Base-by-base conservation (phyloP, 148 eudicot genomes). In the Beta vulgaris region DNA sequence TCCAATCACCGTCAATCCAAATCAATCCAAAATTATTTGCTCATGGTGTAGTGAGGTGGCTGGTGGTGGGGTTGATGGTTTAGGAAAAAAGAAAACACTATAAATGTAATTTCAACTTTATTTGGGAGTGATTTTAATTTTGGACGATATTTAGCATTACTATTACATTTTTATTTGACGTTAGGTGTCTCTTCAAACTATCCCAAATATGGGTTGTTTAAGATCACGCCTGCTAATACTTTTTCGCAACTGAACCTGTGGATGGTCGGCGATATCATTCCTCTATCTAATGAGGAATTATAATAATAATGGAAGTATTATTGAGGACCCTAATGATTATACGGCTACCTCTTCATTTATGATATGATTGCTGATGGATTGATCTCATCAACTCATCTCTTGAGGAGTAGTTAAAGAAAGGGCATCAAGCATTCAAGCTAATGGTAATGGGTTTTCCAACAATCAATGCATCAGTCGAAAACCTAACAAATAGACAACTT, bases 291-390 rank as follows among this genome's bases (percentile, higher is more conserved):
- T 43, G 18, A 65, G 46, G 19, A 67, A 72, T 44, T 34, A 35
- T 54, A 51, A 54, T 42, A 72, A n/a, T 44, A 44, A 73, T 39
- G 40, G n/a, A n/a, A 19, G 57, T 51, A n/a, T n/a, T n/a, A n/a
- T 29, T 61, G 69, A 77, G 74, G 76, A 23, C 44, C 29, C 81
- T 53, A 79, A 79, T 79, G 68, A 79, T 79, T 79, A 73, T 73
- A 34, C 67, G 77, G 76, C 76, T 66, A 43, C 73, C 32, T 54
- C 26, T 32, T 62, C 40, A 21, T 62, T 63, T 71, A 23, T 31
- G 25, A 72, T 46, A 11, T 46, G 15, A 46, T 46, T 72, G n/a
- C n/a, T 72, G 67, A 78, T 42, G 72, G 67, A 78, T 78, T 78
- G 72, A 72, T 65, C 59, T 78, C 67, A 55, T 71, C 40, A 11